Base-by-base conservation (phyloP, 1,139 yeast species). In the Hemisphaericaspora lyxosophila region DNA sequence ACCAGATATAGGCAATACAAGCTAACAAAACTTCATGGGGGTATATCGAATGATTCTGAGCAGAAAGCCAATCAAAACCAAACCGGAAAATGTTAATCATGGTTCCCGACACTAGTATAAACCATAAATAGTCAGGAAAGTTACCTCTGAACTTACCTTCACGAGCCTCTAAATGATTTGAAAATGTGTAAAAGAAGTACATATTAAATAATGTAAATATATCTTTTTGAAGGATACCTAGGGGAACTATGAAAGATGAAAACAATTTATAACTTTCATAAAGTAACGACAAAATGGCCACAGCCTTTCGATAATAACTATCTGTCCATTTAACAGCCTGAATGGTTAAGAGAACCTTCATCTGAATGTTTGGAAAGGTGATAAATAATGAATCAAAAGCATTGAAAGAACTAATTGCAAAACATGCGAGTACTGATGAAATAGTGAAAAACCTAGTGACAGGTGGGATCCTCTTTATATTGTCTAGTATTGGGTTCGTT, bases 1-100 rank as follows among this genome's bases (percentile, higher is more conserved):
- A 75, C 85, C 85, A 80, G 25, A 80, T 70, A 51, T 71, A 80
- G 2, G 82, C 74, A 38, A 80, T 65, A 29, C 83, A 77, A 5
- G 79, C 70, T 24, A 76, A 56, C 58, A 78, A 62, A 60, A 63
- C 59, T 34, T 55, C 61, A 44, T 67, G 72, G 0, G 64, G 56
- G 35, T 68, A 62, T 5, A 33, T 9, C 17, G 59, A 40, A n/a
- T 6, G 7, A 24, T 3, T 3, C 7, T 7, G 3, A 3, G 9
- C 13, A 24, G 26, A 24, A 11, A 24, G 16, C 11, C 20, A 15
- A 15, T 26, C 16, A 7, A 15, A n/a, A 4, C 11, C n/a, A 5
- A 66, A 43, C 11, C 68, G 57, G 5, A 64, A 39, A 4, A 62
- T 36, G 11, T 70, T 53, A 13, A 76, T 71, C 23, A 69, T 53